phyloP scores from a whole-genome alignment of 1,284 basidiomycete genomes.

The Ustilago curta region DNA sequence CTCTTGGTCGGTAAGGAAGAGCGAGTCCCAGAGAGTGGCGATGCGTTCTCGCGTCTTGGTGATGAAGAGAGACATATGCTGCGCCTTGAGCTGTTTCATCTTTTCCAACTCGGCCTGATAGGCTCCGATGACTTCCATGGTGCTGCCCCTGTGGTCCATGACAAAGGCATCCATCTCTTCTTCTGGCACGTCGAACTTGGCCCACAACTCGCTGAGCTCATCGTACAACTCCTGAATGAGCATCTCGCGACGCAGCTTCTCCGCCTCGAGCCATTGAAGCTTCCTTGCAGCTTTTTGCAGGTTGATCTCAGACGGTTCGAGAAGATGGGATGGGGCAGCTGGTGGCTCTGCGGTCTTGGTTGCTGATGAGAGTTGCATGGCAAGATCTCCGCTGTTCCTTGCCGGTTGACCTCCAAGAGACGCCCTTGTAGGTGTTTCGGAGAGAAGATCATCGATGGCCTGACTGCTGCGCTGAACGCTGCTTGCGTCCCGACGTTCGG shows the following conservation, averaged over 20 bases:
- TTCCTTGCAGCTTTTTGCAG: conserved; percentile 34
- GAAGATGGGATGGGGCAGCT: conserved; percentile 34
- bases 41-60: conserved; percentile 85
- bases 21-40: conserved; percentile 82
- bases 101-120: conserved; percentile 91
- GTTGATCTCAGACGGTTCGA: conserved; percentile 48
- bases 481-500: conserved; percentile 18
- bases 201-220: conserved; percentile 67
- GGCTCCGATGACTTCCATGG: conserved; percentile 77
- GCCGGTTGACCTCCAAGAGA: conserved; percentile 41
- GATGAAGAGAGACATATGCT: conserved; percentile 88
- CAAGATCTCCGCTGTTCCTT: conserved; percentile 31
- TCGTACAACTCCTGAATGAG: conserved; percentile 67
- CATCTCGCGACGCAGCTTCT: conserved; percentile 60
- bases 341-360: conserved; percentile 28
- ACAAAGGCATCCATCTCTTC: conserved; percentile 68
- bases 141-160: conserved; percentile 75
- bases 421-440: conserved; percentile 45
- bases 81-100: conserved; percentile 87
- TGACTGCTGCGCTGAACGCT: conserved; percentile 7
- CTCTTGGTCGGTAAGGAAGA: conserved; percentile 87
- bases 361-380: conserved; percentile 28
- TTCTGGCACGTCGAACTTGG: conserved; percentile 65
- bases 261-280: conserved; percentile 53
- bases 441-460: conserved; percentile 36